Evolutionary conservation across 805 yeast genomes (phyloP), one percentile per base, ranked within the genome.

Genomic region (Metschnikowia santaceciliae): DNA sequence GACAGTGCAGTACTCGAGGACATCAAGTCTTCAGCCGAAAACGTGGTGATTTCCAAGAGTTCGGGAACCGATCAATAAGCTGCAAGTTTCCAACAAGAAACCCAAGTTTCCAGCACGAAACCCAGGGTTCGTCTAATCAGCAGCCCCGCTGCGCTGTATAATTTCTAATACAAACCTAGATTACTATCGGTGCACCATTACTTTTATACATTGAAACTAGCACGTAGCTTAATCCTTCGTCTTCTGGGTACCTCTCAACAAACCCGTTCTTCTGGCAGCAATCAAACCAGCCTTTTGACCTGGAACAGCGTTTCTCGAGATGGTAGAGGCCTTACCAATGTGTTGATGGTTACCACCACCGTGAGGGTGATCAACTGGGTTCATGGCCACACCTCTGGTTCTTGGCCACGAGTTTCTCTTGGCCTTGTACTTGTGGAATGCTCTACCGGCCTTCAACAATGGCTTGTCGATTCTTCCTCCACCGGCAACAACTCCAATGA

Each of bases 261-360:
- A 88, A 92, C 99, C 99, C 72, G 98, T 92, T 87, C 99, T 90
- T 90, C 99, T 90, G 78, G 99, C 99, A 71, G 99, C 99, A 78
- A 92, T 94, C 77, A 92, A 90, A 92, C 99, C 99, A 76, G 95
- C 96, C 95, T 92, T 92, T 84, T 92, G 99, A 89, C 99, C 99
- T 71, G 99, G 82, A 76, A 92, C 98, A 65, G 98, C 97, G 78
- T 96, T 96, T 87, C 98, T 90, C 67, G 96, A 86, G 71, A 92
- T 92, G 72, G 98, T 92, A 69, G 98, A 92, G 72, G 98, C 97
- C 86, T 92, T 92, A 90, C 98, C 98, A 44, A 44, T 44, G 80
- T 92, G 98, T 84, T 92, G 98, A 81, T 92, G 98, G 96, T 91
- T 91, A 92, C 99, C 99, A 92, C 99, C 98, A 89, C 99, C 99